Percentiles rank a stretch among this genome's conserved stretches.
Conservation (phyloP, 192 early-diverging fungal species). For the Geosiphon pyriformis region DNA sequence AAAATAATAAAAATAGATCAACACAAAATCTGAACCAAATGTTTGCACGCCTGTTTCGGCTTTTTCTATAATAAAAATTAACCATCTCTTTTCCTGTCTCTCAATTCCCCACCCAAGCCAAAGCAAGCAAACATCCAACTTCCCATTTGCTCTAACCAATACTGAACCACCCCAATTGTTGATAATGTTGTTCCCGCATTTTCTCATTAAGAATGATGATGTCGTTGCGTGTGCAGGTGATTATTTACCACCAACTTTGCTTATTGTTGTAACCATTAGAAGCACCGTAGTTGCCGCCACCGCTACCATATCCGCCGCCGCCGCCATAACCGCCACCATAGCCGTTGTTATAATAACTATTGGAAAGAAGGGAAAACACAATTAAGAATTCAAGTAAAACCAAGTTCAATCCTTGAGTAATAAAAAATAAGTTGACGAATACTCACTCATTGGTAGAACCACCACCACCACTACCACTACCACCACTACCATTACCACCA, state of each 20-base stretch:
- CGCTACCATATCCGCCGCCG: constrained; percentile 1
- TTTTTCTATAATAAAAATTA: no score
- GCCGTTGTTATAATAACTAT: constrained; percentile 16
- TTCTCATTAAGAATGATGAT: background rate
- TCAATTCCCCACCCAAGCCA: no score
- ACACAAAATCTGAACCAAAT: background rate
- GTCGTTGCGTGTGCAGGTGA: background rate
- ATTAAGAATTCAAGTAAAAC: background rate
- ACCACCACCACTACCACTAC: constrained; percentile 32
- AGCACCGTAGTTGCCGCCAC: constrained; percentile 19
- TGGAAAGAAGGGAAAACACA: background rate
- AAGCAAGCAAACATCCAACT: no score
- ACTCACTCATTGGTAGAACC: constrained; percentile 21
- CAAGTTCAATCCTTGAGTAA: background rate
- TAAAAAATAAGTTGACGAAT: constrained; percentile 3
- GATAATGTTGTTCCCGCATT: constrained; percentile 5
- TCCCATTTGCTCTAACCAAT: no score
- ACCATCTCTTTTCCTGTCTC: no score
- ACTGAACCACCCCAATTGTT: no score
- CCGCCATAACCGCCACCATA: constrained; percentile 24
- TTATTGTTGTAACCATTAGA: constrained; percentile 23
- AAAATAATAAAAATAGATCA: background rate
- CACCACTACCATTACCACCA: constrained; percentile 25
- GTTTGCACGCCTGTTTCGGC: background rate
- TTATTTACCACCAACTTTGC: constrained; percentile 22